phyloP scores from a whole-genome alignment of 2,329 filamentous ascomycete species.

The Aspergillus brunneoviolaceus region DNA sequence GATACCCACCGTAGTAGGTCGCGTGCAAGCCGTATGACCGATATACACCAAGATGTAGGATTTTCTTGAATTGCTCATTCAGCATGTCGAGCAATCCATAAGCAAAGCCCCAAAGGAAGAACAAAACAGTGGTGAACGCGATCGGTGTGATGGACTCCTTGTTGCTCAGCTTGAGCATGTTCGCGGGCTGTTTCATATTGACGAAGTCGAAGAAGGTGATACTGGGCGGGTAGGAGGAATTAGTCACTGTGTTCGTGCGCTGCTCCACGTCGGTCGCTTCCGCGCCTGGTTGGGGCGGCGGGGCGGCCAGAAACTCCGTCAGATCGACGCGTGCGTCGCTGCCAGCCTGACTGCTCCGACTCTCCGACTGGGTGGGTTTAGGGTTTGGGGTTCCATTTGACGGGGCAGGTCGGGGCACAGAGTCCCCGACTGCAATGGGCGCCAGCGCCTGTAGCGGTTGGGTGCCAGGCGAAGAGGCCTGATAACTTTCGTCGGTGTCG shows the following conservation, averaged over 20 bases:
- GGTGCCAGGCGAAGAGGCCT: conserved; percentile 7
- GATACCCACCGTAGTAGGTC: conserved; percentile 61
- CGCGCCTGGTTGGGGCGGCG: conserved; percentile 29
- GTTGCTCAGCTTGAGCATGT: conserved; percentile 59
- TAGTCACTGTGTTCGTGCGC: conserved; percentile 42
- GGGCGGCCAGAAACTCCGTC: conserved; percentile 55
- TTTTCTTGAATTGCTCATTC: conserved; percentile 61
- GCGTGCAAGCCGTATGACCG: conserved; percentile 53
- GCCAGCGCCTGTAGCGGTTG: conserved; percentile 10
- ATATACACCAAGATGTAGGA: conserved; percentile 43
- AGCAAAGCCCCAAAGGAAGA: conserved; percentile 87
- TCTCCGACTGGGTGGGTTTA: conserved; percentile 21
- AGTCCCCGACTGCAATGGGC: conserved; percentile 3
- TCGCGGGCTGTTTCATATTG: conserved; percentile 56
- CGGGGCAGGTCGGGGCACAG: conserved; percentile 12
- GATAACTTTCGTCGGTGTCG: conserved; percentile 40
- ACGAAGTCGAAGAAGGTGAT: conserved; percentile 64
- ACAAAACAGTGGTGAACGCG: conserved; percentile 71
- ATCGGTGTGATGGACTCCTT: conserved; percentile 59
- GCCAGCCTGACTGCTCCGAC: conserved; percentile 11
- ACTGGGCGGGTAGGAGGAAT: conserved; percentile 31
- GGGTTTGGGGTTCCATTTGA: conserved; percentile 11
- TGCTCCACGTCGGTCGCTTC: conserved; percentile 33
- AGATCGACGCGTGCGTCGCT: conserved; percentile 31
- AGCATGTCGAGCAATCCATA: conserved; percentile 83